Base-by-base conservation (phyloP, 2,329 filamentous ascomycete genomes). In the Aspergillus sp. region DNA sequence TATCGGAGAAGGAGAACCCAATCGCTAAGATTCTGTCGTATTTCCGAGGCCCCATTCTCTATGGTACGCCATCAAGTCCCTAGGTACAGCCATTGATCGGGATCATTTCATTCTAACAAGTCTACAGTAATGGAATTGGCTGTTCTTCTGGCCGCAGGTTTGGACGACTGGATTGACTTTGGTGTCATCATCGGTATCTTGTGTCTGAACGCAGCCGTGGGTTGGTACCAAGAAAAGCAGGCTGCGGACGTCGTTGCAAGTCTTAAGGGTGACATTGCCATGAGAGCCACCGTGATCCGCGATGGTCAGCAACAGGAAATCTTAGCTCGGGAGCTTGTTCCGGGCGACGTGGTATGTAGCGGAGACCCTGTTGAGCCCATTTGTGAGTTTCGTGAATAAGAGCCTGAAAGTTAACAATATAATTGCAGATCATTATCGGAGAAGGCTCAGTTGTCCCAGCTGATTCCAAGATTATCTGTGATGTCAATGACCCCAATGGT, bases 161-260 rank as follows among this genome's bases (percentile, higher is more conserved):
- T 92, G 63, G 82, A 85, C 67, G 88, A 91, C 76, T 92, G 89
- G 89, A 82, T 91, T 65, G 89, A 92, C 77, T 86, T 91, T 67
- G 89, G 88, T 82, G 88, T 92, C 73, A 92, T 92, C 74, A 86
- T 89, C 69, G 89, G 85, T 79, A 92, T 92, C 73, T 79, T 92
- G 57, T 76, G 88, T 72, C 84, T 92, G 63, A 92, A 92, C 78
- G 89, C 89, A 61, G 79, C 87, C 65, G 89, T 91, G 72, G 89
- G 89, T 78, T 91, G 89, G 86, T 91, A 91, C 74, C 89, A 91
- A 74, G 89, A 92, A 78, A 92, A 91, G 79, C 89, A 91, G 77
- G 89, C 89, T 66, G 89, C 89, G 62, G 89, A 92, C 78, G 88
- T 91, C 65, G 89, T 91, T 69, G 89, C 89, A 25, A 87, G 84